phyloP scores from a whole-genome alignment of 305 asterid species.

The Fraxinus platypoda region DNA sequence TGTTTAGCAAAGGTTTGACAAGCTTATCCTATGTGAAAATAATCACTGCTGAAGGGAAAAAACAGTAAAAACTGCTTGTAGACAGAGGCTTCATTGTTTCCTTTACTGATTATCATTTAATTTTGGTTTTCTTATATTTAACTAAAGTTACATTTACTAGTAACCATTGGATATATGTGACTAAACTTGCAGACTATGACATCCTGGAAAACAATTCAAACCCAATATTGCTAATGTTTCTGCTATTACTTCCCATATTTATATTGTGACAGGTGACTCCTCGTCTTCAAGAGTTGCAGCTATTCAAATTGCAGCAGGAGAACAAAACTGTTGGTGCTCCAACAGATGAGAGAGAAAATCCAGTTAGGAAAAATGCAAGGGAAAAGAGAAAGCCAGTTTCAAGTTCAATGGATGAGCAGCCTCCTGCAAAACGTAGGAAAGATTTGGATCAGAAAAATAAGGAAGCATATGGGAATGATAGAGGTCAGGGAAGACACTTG shows the following conservation, averaged over 20 bases:
- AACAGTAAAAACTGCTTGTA: neutral
- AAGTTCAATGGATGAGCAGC: constrained; percentile 45
- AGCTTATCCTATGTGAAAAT: neutral
- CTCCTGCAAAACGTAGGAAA: constrained; percentile 67
- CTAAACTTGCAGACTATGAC: neutral
- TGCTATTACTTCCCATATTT: constrained; percentile 13
- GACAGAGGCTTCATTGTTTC: neutral
- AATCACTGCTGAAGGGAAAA: neutral
- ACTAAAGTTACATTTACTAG: neutral
- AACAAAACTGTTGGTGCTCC: constrained; percentile 43
- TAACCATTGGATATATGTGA: neutral
- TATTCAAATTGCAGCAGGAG: constrained; percentile 73
- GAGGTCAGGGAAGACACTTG: constrained; percentile 33
- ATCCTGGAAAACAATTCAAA: neutral
- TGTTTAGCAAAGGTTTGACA: neutral
- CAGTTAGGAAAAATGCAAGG: constrained; percentile 44
- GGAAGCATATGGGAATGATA: constrained; percentile 36
- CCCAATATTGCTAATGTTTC: neutral
- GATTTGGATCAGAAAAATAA: constrained; percentile 38
- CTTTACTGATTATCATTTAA: neutral
- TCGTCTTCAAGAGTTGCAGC: constrained; percentile 83
- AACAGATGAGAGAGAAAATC: constrained; percentile 47
- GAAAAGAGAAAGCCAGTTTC: constrained; percentile 75
- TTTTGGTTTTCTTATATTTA: constrained; percentile 7
- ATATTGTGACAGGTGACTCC: constrained; percentile 69